phyloP scores from a whole-genome alignment of 768 basidiomycete genomes.

The Tulasnella sp. region DNA sequence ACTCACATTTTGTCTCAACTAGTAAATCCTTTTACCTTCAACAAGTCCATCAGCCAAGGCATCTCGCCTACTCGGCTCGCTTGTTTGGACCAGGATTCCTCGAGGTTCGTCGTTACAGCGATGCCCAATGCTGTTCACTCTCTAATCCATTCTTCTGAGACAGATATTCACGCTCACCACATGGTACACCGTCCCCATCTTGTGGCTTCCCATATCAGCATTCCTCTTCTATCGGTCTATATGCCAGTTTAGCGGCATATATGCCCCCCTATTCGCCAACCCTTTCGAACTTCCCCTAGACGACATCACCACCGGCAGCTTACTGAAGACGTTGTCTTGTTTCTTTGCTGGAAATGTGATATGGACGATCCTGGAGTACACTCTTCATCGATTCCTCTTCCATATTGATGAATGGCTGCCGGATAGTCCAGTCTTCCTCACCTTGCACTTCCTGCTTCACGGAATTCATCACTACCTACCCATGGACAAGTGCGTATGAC shows the following conservation, averaged over 20 bases:
- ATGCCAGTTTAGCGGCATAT: conserved; percentile 60
- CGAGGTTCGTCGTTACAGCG: conserved; percentile 43
- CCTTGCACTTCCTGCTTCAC: conserved; percentile 83
- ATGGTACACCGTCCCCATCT: conserved; percentile 85
- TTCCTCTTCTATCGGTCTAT: conserved; percentile 75
- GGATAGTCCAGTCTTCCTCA: conserved; percentile 64
- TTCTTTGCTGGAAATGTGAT: conserved; percentile 78
- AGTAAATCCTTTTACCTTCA: conserved; percentile 92
- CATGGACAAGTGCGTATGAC: conserved; percentile 64
- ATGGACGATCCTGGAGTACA: conserved; percentile 92
- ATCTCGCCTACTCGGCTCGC: conserved; percentile 67
- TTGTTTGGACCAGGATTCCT: conserved; percentile 72
- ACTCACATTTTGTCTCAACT: conserved; percentile 4
- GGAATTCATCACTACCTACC: conserved; percentile 97
- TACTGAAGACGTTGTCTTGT: conserved; percentile 45
- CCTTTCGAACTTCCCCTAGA: conserved; percentile 27
- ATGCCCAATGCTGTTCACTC: neutral
- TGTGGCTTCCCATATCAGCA: conserved; percentile 80
- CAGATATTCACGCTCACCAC: conserved; percentile 70
- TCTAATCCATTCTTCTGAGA: conserved; percentile 2
- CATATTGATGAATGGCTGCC: conserved; percentile 83
- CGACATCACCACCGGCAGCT: conserved; percentile 37
- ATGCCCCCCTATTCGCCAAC: conserved; percentile 43
- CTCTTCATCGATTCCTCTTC: conserved; percentile 92
- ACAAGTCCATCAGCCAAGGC: conserved; percentile 94